Evolutionary conservation across 805 yeast genomes (phyloP).

Genomic region (Scheffersomyces lignosus): DNA sequence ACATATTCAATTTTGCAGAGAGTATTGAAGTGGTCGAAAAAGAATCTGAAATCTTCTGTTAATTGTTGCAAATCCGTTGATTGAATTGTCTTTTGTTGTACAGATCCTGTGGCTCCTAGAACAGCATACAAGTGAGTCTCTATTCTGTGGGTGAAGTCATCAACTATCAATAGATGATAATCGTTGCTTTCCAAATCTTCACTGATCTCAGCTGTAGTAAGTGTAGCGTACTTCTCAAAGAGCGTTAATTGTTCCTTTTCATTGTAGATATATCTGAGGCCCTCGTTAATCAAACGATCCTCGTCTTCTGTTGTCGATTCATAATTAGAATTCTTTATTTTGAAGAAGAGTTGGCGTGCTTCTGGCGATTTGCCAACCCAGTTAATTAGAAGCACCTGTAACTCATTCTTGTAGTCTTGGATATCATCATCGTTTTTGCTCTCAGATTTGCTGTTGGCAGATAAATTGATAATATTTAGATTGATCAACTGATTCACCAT

Average conservation of each 20-base stretch:
- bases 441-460: constrained; percentile 18
- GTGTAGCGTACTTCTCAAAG: constrained; percentile 9
- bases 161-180: constrained; percentile 11
- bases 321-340: constrained; percentile 19
- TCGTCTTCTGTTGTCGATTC: constrained; percentile 2
- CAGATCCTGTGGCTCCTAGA: background rate
- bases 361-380: constrained; percentile 67
- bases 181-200: constrained; percentile 15
- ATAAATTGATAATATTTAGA: constrained; percentile 44
- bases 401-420: constrained; percentile 57
- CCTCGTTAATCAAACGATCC: constrained; percentile 1
- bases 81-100: no score
- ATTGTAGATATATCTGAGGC: constrained; percentile 2
- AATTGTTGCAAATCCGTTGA: constrained; percentile 8
- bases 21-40: constrained; percentile 30
- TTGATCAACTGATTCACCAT: constrained; percentile 57
- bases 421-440: constrained; percentile 24
- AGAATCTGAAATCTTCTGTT: constrained; percentile 21
- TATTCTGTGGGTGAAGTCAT: constrained; percentile 13
- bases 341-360: constrained; percentile 59
- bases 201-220: constrained; percentile 17
- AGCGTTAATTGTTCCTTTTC: constrained; percentile 10
- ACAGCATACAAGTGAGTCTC: constrained; percentile 12
- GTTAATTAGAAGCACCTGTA: constrained; percentile 58
- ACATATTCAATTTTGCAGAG: constrained; percentile 30